These are phyloP conservation scores for Purshia tridentata DNA, from an alignment of 306 rosid species.

Conservation along the genomic window DNA sequence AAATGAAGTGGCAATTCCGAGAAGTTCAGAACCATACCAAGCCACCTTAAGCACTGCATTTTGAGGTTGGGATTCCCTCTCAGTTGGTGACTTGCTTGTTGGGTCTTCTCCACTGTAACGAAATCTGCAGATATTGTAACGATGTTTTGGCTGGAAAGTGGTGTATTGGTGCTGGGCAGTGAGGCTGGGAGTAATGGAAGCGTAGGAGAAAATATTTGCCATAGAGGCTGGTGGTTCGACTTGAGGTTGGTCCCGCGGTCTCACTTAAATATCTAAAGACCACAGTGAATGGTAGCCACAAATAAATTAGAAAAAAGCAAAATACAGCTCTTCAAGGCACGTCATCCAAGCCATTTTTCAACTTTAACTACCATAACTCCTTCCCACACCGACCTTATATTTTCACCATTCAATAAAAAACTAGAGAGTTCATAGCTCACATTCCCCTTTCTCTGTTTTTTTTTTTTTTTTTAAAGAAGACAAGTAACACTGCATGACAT, in stretches of 20 bases:
- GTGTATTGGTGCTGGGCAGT: conserved; percentile 19
- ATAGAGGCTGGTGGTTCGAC: conserved; percentile 17
- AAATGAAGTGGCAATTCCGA: conserved; percentile 81
- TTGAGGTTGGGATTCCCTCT: conserved; percentile 41
- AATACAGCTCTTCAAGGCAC: neutral
- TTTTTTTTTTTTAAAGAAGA: too few species aligned
- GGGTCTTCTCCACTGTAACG: conserved; percentile 56
- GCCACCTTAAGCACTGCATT: conserved; percentile 74
- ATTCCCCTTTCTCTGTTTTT: too few species aligned
- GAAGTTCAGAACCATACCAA: conserved; percentile 88
- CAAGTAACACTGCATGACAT: too few species aligned
- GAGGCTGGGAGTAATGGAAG: conserved; percentile 36
- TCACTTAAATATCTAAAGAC: conserved; percentile 30
- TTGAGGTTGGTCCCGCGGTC: conserved; percentile 9
- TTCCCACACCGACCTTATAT: neutral
- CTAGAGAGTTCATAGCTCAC: neutral
- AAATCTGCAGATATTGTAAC: conserved; percentile 28
- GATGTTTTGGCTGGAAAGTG: conserved; percentile 31
- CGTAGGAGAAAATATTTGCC: conserved; percentile 37
- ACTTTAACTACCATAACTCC: neutral
- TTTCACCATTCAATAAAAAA: neutral
- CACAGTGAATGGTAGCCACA: conserved; percentile 32
- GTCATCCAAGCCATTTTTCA: neutral
- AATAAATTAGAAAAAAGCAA: neutral
- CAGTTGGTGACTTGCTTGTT: conserved; percentile 30